Base-by-base conservation (phyloP, 768 basidiomycete genomes). In the Holtermanniella nyarrowii region DNA sequence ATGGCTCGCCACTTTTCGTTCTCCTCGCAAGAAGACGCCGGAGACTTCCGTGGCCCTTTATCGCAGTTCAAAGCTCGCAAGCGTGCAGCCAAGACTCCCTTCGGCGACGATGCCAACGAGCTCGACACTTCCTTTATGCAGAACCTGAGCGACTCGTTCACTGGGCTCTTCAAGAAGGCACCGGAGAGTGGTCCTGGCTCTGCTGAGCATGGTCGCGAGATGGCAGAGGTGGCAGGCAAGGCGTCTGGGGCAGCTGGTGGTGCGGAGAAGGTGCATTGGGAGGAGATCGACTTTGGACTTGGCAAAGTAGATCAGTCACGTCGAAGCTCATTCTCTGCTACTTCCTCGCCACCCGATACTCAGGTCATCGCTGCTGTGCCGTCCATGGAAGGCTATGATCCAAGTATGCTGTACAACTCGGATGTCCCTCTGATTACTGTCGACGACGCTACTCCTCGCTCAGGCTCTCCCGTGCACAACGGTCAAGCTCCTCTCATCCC, bases 211-310 rank as follows among this genome's bases (percentile, higher is more conserved):
- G 51, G 56, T 24, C 52, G 53, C 27, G 61, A 61, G 46, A 66
- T 64, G 64, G 26, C 48, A 24, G 50, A 61, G 40, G 54, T 58
- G 3, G 46, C 46, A 3, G 45, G 26, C 2, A 53, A 51, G 16
- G 23, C 46, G 41, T 25, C 52, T 31, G 41, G 26, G n/a, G 48
- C 43, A 2, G 25, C 20, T 11, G 40, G 49, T 18, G 25, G 27
- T 10, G 45, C 45, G 31, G 54, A 55, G 42, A 56, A 54, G 52
- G 54, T 58, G 52, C 69, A 66, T 46, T 71, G 70, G 70, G 70
- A 71, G 53, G 70, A 71, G 43, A 69, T 71, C 50, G 70, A 71
- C 53, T 71, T 71, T 52, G 70, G 70, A 23, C 55, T 71, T 25
- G 70, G 70, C 44, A 54, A 60, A 58, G 41, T 71, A 25, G 69